These are phyloP conservation scores for Alternaria dauci DNA, from an alignment of 2,329 filamentous ascomycete genomes.

Conservation along the genomic window DNA sequence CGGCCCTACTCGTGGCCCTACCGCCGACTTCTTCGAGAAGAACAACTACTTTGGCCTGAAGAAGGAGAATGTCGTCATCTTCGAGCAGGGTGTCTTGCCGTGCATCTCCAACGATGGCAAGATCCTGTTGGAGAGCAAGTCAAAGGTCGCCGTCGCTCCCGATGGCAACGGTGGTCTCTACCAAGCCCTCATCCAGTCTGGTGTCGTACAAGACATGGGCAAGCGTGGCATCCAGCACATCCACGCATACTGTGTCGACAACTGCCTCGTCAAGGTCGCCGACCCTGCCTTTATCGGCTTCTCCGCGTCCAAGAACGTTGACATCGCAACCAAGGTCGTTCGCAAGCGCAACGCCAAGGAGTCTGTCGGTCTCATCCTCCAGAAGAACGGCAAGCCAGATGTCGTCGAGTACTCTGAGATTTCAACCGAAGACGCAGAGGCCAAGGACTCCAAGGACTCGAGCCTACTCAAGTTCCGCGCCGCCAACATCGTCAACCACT, in stretches of 20 bases:
- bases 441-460: slow-evolving; percentile 80
- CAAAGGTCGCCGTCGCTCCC: slow-evolving; percentile 89
- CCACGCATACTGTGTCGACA: slow-evolving; percentile 98
- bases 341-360: slow-evolving; percentile 97
- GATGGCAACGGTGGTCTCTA: slow-evolving; percentile 98
- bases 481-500: slow-evolving; percentile 99
- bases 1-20: slow-evolving; percentile 88
- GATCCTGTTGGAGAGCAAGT: slow-evolving; percentile 91
- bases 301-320: slow-evolving; percentile 83
- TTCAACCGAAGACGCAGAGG: slow-evolving; percentile 85
- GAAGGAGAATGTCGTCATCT: slow-evolving; percentile 86
- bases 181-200: slow-evolving; percentile 82
- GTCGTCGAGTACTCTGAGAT: slow-evolving; percentile 99
- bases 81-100: slow-evolving; percentile 95
- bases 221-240: slow-evolving; percentile 92
- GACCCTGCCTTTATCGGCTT: slow-evolving; percentile 97
- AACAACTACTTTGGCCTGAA: slow-evolving; percentile 90
- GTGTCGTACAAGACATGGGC: slow-evolving; percentile 86
- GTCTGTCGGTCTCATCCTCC: slow-evolving; percentile 91
- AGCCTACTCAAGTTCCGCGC: slow-evolving; percentile 93
- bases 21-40: slow-evolving; percentile 91
- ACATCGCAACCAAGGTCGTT: slow-evolving; percentile 99
- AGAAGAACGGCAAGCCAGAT: slow-evolving; percentile 94
- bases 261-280: slow-evolving; percentile 98
- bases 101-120: slow-evolving; percentile 98